Evolutionary conservation across 495 filamentous ascomycete genomes (phyloP).

Genomic region (Neurospora sublineolata): DNA sequence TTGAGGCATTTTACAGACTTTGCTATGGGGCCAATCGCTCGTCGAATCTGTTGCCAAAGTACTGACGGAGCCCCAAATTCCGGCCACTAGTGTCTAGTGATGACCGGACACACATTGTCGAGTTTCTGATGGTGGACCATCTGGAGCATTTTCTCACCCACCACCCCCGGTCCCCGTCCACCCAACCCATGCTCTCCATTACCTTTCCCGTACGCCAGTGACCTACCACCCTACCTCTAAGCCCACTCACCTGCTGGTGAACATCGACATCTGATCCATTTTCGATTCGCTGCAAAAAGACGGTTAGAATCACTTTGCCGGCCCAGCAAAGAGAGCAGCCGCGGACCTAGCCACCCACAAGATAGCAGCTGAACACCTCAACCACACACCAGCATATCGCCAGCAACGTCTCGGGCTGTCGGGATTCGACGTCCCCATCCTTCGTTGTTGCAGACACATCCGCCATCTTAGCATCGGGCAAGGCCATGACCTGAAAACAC

Average conservation of each 20-base stretch:
- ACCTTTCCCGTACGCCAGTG: not conserved
- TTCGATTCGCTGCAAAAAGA: not conserved
- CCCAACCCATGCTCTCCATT: not conserved
- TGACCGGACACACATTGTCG: not conserved
- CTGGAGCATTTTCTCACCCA: not conserved
- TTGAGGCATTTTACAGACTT: not conserved
- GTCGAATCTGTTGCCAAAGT: not conserved
- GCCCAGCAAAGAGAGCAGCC: not conserved
- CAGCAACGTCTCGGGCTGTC: not conserved
- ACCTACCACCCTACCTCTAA: not conserved
- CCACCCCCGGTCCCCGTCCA: not conserved
- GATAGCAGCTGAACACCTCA: not conserved
- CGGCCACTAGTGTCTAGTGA: not conserved
- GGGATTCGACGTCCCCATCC: not conserved
- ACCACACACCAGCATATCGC: not conserved
- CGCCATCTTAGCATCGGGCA: not conserved
- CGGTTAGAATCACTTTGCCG: not conserved
- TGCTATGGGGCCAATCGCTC: not conserved
- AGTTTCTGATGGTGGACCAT: not conserved
- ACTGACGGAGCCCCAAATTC: not conserved
- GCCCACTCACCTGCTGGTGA: not conserved
- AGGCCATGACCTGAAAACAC: conserved; percentile 21
- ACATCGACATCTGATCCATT: not conserved
- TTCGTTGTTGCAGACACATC: not conserved
- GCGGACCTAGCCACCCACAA: not conserved